A percentile compares a stretch with the other conserved stretches of the same genome.
These are phyloP conservation scores for Beauveria bassiana DNA, from an alignment of 2,329 filamentous ascomycete genomes.

Conservation along the genomic window DNA sequence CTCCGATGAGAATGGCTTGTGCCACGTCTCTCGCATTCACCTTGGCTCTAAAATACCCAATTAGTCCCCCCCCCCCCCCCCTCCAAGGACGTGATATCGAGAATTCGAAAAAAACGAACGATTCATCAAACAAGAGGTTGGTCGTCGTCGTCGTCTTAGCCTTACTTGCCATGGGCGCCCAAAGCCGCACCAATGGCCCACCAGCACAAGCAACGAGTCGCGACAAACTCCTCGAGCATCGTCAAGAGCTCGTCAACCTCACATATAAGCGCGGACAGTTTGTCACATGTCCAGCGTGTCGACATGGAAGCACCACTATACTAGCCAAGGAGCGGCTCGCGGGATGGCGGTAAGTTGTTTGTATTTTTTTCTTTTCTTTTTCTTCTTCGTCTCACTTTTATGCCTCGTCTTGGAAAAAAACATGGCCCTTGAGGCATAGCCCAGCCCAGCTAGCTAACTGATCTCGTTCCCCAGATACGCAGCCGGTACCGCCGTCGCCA, in stretches of 20 bases:
- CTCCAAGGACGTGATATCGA: background rate
- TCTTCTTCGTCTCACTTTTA: too few relatives aligned
- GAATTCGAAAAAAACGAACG: background rate
- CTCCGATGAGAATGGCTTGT: background rate
- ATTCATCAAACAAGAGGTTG: too few relatives aligned
- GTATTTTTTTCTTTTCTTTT: too few relatives aligned
- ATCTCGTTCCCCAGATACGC: conserved; percentile 5
- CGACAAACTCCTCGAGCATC: background rate
- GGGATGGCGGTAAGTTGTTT: conserved; percentile 7
- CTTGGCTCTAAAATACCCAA: background rate
- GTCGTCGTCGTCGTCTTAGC: background rate
- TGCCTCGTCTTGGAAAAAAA: background rate
- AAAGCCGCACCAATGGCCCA: background rate
- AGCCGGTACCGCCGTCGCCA: conserved; percentile 10
- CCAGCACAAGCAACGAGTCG: background rate
- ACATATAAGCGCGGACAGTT: conserved; percentile 12
- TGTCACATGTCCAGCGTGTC: conserved; percentile 12
- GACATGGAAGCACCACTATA: conserved; percentile 11
- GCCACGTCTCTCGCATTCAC: background rate
- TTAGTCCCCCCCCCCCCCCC: too few relatives aligned
- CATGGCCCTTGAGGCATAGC: background rate
- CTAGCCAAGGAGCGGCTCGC: conserved; percentile 11
- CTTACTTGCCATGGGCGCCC: background rate
- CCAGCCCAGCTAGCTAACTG: background rate
- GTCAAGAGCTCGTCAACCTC: conserved; percentile 4